Conservation (phyloP, 148 eudicot species). For the Vaccinium myrtillus region DNA sequence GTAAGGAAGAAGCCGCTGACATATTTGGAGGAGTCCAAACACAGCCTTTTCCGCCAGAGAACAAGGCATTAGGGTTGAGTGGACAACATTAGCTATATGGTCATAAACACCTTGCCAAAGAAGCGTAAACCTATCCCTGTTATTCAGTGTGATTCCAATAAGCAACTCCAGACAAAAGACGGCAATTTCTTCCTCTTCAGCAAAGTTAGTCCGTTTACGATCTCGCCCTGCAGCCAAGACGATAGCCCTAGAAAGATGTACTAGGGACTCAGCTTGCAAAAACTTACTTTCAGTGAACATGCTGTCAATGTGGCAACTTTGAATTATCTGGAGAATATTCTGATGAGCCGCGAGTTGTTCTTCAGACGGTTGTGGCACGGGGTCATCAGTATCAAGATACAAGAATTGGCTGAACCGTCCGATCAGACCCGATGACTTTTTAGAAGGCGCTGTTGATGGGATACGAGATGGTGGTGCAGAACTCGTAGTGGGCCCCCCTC, state of each 20-base stretch:
- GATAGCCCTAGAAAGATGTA: slow-evolving; percentile 81
- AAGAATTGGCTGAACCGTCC: slow-evolving; percentile 87
- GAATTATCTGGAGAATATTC: slow-evolving; percentile 82
- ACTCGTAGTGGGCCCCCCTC: slow-evolving; percentile 45
- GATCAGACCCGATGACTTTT: slow-evolving; percentile 87
- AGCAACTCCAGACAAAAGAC: slow-evolving; percentile 88
- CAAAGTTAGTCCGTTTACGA: slow-evolving; percentile 54
- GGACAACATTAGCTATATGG: slow-evolving; percentile 71
- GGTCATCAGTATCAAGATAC: slow-evolving; percentile 86
- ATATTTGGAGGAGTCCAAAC: slow-evolving; percentile 78
- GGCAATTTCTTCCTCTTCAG: slow-evolving; percentile 81
- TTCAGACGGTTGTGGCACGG: slow-evolving; percentile 76
- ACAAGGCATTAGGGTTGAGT: slow-evolving; percentile 70
- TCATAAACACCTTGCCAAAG: slow-evolving; percentile 92
- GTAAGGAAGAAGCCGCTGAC: slow-evolving; percentile 79
- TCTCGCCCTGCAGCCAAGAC: slow-evolving; percentile 74
- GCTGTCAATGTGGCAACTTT: slow-evolving; percentile 78
- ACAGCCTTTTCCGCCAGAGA: slow-evolving; percentile 79
- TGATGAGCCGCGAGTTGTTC: slow-evolving; percentile 89
- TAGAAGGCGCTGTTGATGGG: slow-evolving; percentile 57
- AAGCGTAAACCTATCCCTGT: slow-evolving; percentile 85
- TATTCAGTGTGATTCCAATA: slow-evolving; percentile 80
- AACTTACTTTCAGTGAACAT: slow-evolving; percentile 92
- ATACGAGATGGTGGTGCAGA: slow-evolving; percentile 54
- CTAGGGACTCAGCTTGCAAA: slow-evolving; percentile 90